Conservation (phyloP, 495 filamentous ascomycete genomes). For the Terfezia boudieri region DNA sequence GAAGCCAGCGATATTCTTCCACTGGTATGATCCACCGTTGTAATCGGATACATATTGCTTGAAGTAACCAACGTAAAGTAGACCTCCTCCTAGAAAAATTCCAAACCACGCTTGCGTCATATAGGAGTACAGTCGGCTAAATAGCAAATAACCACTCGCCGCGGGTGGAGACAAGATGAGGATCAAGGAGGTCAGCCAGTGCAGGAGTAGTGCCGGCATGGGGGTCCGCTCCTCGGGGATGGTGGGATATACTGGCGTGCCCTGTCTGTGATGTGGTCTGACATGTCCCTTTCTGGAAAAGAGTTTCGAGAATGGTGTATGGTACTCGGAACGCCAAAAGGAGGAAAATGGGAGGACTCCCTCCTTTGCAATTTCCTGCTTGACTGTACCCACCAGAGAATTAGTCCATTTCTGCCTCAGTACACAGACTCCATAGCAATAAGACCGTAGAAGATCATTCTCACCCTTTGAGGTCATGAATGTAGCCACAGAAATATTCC, state of each 20-base stretch:
- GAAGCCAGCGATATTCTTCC: constrained; percentile 3
- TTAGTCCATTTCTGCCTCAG: too few species aligned
- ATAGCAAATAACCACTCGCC: constrained; percentile 4
- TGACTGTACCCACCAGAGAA: constrained; percentile 16
- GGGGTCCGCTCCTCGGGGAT: constrained; percentile 22
- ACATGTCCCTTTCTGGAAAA: background rate
- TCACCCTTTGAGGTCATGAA: constrained; percentile 23
- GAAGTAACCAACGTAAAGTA: constrained; percentile 5
- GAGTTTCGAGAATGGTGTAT: constrained; percentile 20
- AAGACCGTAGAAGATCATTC: background rate
- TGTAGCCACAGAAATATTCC: constrained; percentile 30
- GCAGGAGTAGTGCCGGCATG: constrained; percentile 23
- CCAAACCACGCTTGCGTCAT: constrained; percentile 12
- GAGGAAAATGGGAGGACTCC: constrained; percentile 28
- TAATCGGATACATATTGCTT: background rate
- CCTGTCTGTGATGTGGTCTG: background rate
- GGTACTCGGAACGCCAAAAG: constrained; percentile 24
- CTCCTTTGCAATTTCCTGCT: constrained; percentile 33
- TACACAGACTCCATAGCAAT: too few species aligned
- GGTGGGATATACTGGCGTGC: constrained; percentile 1
- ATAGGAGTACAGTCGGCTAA: constrained; percentile 11
- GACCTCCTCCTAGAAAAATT: constrained; percentile 8
- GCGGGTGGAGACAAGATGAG: constrained; percentile 16
- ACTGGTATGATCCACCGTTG: background rate
- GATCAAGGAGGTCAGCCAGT: constrained; percentile 24